Evolutionary conservation across 2,329 filamentous ascomycete species (phyloP).

Genomic region (Fusarium setosum): DNA sequence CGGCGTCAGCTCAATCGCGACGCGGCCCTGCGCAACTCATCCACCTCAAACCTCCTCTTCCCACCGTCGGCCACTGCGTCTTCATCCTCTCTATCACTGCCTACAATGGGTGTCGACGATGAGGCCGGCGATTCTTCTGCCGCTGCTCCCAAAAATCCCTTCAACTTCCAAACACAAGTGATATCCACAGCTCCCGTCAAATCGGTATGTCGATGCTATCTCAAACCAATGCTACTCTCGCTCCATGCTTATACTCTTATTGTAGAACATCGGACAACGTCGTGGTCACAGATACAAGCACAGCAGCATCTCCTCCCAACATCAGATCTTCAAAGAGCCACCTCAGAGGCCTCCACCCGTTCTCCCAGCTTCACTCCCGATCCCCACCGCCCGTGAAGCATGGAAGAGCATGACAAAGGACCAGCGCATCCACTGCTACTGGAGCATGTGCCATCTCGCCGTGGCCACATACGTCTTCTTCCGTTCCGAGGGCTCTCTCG

Average conservation of each 20-base stretch:
- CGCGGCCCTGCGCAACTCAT: slow-evolving; percentile 26
- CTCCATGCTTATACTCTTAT: slow-evolving; percentile 12
- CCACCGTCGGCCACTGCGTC: slow-evolving; percentile 24
- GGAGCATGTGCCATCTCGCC: slow-evolving; percentile 89
- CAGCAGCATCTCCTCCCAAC: slow-evolving; percentile 86
- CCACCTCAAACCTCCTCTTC: slow-evolving; percentile 31
- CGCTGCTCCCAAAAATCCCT: slow-evolving; percentile 70
- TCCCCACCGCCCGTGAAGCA: slow-evolving; percentile 89
- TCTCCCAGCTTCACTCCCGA: slow-evolving; percentile 89
- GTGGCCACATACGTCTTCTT: slow-evolving; percentile 89
- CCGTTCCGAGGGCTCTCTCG: slow-evolving; percentile 85
- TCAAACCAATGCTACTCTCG: not conserved
- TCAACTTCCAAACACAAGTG: slow-evolving; percentile 92
- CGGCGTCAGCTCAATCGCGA: slow-evolving; percentile 30
- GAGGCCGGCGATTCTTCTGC: slow-evolving; percentile 25
- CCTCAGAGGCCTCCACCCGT: slow-evolving; percentile 86
- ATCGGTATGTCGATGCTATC: slow-evolving; percentile 66
- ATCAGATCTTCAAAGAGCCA: slow-evolving; percentile 97
- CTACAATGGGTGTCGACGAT: slow-evolving; percentile 33
- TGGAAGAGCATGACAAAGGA: slow-evolving; percentile 90
- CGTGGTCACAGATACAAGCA: slow-evolving; percentile 98
- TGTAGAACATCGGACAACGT: slow-evolving; percentile 86
- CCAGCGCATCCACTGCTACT: slow-evolving; percentile 84
- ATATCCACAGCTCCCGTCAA: slow-evolving; percentile 82
- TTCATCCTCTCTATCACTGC: slow-evolving; percentile 27